Conservation (phyloP, 2,329 filamentous ascomycete genomes). For the Biscogniauxia marginata region DNA sequence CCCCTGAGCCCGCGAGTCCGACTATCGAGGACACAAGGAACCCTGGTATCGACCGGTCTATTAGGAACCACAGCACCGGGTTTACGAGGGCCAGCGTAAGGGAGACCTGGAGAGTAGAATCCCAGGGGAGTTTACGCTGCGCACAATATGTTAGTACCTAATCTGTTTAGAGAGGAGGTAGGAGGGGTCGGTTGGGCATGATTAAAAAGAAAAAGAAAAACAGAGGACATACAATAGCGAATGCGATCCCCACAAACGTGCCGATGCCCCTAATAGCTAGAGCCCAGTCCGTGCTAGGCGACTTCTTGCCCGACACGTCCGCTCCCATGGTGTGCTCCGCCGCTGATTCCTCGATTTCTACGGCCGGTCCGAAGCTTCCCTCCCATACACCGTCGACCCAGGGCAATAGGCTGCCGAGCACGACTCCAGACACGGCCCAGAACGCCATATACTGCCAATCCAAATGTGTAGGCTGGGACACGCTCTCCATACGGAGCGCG, state of each 20-base stretch:
- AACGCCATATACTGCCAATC: conserved; percentile 69
- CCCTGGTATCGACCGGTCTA: conserved; percentile 85
- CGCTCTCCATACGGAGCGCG: conserved; percentile 55
- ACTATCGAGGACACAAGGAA: conserved; percentile 76
- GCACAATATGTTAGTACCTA: conserved; percentile 9
- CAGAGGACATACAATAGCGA: conserved; percentile 68
- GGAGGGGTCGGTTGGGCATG: not conserved
- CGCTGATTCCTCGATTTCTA: conserved; percentile 13
- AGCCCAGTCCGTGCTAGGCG: conserved; percentile 62
- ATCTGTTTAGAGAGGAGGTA: conserved; percentile 6
- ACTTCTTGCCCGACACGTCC: conserved; percentile 31
- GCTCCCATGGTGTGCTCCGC: conserved; percentile 23
- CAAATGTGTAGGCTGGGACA: conserved; percentile 40
- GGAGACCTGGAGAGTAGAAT: conserved; percentile 91
- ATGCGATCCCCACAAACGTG: conserved; percentile 61
- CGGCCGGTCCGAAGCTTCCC: conserved; percentile 41
- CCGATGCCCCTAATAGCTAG: conserved; percentile 56
- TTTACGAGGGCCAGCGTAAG: conserved; percentile 87
- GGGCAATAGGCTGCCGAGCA: conserved; percentile 76
- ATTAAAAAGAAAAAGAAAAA: not conserved
- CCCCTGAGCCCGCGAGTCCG: conserved; percentile 69
- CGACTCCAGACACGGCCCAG: conserved; percentile 80
- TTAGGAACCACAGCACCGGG: conserved; percentile 91
- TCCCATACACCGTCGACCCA: conserved; percentile 80
- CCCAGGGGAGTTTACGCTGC: conserved; percentile 86